phyloP scores from a whole-genome alignment of 495 filamentous ascomycete genomes.

The Elaphomyces granulatus region DNA sequence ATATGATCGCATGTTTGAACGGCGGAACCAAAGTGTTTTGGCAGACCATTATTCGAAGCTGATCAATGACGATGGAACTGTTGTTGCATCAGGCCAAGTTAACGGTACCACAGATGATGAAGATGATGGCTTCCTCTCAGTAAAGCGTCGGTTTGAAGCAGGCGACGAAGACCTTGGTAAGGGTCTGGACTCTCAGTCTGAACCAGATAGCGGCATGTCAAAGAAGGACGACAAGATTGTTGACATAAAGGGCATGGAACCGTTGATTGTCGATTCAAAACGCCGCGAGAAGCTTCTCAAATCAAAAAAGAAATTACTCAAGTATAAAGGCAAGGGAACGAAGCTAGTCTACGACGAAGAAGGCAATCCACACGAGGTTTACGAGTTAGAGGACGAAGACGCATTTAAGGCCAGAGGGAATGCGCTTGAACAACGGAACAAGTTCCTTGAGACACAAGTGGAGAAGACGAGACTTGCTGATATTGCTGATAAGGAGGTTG shows the following conservation, averaged over 20 bases:
- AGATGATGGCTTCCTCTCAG: conserved; percentile 70
- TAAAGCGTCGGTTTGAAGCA: conserved; percentile 66
- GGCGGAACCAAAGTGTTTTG: conserved; percentile 87
- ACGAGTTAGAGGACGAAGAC: conserved; percentile 75
- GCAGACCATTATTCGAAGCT: conserved; percentile 83
- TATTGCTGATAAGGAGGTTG: conserved; percentile 64
- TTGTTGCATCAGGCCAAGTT: conserved; percentile 20
- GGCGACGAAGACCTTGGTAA: conserved; percentile 27
- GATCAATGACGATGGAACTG: conserved; percentile 48
- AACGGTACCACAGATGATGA: conserved; percentile 36
- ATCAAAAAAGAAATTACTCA: conserved; percentile 84
- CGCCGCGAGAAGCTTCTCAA: conserved; percentile 83
- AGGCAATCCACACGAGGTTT: conserved; percentile 65
- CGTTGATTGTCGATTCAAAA: conserved; percentile 77
- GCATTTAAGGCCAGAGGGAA: conserved; percentile 60
- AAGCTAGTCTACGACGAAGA: conserved; percentile 90
- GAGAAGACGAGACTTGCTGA: conserved; percentile 64
- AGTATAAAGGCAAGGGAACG: conserved; percentile 69
- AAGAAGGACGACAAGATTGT: conserved; percentile 23
- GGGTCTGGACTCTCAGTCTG: conserved; percentile 13
- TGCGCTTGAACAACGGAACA: conserved; percentile 55
- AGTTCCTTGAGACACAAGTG: conserved; percentile 61
- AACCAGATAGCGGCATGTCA: conserved; percentile 3
- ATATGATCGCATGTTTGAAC: conserved; percentile 93
- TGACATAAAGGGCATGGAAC: conserved; percentile 39